Evolutionary conservation across 495 filamentous ascomycete species (phyloP), one percentile per base, ranked within the genome.

Genomic region (Letharia lupina): DNA sequence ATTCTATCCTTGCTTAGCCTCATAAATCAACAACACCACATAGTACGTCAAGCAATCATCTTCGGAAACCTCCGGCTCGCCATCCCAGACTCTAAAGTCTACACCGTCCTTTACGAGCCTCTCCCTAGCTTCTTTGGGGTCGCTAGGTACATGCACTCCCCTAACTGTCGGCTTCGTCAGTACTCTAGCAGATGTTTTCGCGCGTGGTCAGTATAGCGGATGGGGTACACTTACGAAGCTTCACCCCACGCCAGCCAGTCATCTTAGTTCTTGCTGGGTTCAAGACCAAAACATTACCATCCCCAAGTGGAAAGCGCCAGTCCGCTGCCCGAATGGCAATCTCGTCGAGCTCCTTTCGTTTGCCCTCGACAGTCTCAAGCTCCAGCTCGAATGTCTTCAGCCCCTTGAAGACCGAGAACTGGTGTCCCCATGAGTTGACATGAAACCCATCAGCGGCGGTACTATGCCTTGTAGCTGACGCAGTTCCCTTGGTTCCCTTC

Each of bases 341-440:
- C 31, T 40, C 60, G 23, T 74, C 71, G 3, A 74, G 45, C 58
- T 73, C 61, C 20, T 31, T 48, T 50, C 67, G 72, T 63, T 69
- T 70, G 4, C 41, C 59, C 56, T 70, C 70, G 31, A 71, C 54
- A 40, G 73, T 76, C 63, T 77, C 72, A 11, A 77, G 63, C 47
- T 69, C 68, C 37, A 76, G 61, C 18, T 69, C 61, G 33, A 77
- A 67, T 11, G 41, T 52, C 44, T 64, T 39, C 40, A 76, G 39
- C 23, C 70, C 63, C 12, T 66, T 44, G 7, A 70, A 65, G 8
- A 64, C 67, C 63, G 33, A 65, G 63, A 68, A 73, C 48, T 39
- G 63, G 64, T 5, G 44, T 48, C 68, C 73, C 73, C 66, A 74
- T 33, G 62, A 65, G 0, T 16, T 2, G 7, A 11, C 9, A 8